These are phyloP conservation scores for Hymenoscyphus salicellus DNA, from an alignment of 2,329 filamentous ascomycete species.

Conservation along the genomic window DNA sequence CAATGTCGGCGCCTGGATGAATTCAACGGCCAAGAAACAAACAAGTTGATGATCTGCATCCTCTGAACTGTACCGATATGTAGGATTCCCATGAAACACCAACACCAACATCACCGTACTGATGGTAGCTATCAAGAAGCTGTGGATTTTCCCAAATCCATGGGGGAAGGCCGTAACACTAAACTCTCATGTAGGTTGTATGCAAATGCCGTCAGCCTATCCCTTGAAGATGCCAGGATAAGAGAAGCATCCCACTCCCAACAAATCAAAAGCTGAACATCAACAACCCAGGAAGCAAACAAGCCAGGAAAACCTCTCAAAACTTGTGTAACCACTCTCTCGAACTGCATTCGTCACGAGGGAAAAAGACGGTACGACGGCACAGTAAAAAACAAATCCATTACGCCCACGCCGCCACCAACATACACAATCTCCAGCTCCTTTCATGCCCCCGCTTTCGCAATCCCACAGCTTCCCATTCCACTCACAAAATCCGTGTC, in stretches of 20 bases:
- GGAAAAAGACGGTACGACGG: not conserved
- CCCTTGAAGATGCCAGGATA: not conserved
- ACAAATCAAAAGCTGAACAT: not conserved
- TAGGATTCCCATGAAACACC: conserved; percentile 1
- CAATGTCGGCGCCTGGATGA: not conserved
- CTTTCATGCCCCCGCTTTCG: not conserved
- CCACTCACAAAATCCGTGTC: not conserved
- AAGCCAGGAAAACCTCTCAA: not conserved
- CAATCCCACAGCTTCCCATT: not conserved
- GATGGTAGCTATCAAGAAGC: not conserved
- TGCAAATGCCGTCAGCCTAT: not conserved
- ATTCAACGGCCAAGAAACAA: not conserved
- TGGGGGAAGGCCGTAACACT: not conserved
- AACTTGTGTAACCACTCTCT: too few relatives aligned
- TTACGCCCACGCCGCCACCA: not conserved
- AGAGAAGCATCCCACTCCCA: not conserved
- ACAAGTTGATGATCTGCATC: not conserved
- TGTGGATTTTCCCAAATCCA: not conserved
- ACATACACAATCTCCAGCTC: not conserved
- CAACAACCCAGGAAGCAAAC: not conserved
- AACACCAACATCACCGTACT: not conserved
- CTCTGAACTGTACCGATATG: not conserved
- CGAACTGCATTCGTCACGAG: not conserved
- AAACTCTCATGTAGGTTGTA: not conserved
- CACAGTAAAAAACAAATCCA: not conserved